These are phyloP conservation scores for Zygotorulaspora sp. DNA, from an alignment of 805 yeast genomes.

Conservation along the genomic window DNA sequence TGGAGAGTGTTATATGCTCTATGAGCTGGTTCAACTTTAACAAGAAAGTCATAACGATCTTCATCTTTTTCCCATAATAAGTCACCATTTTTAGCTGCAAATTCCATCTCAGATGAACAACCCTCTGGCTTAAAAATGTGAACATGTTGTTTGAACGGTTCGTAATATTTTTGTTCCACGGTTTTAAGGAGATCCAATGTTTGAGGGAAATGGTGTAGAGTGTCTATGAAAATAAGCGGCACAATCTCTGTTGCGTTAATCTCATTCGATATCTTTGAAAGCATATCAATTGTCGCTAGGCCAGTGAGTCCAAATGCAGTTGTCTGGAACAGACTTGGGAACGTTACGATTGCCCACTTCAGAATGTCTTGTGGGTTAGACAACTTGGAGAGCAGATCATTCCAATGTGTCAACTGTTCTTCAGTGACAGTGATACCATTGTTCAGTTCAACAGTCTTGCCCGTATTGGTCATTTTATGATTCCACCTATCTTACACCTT, in stretches of 20 bases:
- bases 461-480: slow-evolving; percentile 1
- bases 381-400: slow-evolving; percentile 50
- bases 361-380: slow-evolving; percentile 65
- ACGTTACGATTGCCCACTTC: slow-evolving; percentile 76
- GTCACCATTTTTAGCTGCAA: slow-evolving; percentile 64
- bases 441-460: slow-evolving; percentile 23
- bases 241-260: slow-evolving; percentile 29
- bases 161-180: slow-evolving; percentile 50
- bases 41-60: slow-evolving; percentile 73
- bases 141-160: slow-evolving; percentile 36
- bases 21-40: slow-evolving; percentile 88
- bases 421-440: slow-evolving; percentile 39
- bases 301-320: slow-evolving; percentile 96
- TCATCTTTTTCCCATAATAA: slow-evolving; percentile 82
- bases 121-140: slow-evolving; percentile 66
- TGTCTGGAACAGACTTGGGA: slow-evolving; percentile 81
- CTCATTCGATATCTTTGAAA: slow-evolving; percentile 45
- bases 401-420: slow-evolving; percentile 61
- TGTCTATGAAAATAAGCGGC: slow-evolving; percentile 82
- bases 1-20: slow-evolving; percentile 71
- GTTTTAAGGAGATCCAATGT: slow-evolving; percentile 67
- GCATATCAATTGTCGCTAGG: slow-evolving; percentile 77
- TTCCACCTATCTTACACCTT: background rate
- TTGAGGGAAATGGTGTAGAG: slow-evolving; percentile 93
- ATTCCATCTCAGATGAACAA: slow-evolving; percentile 54